Conservation (phyloP, 768 basidiomycete genomes). For the Lactarius sanguifluus region DNA sequence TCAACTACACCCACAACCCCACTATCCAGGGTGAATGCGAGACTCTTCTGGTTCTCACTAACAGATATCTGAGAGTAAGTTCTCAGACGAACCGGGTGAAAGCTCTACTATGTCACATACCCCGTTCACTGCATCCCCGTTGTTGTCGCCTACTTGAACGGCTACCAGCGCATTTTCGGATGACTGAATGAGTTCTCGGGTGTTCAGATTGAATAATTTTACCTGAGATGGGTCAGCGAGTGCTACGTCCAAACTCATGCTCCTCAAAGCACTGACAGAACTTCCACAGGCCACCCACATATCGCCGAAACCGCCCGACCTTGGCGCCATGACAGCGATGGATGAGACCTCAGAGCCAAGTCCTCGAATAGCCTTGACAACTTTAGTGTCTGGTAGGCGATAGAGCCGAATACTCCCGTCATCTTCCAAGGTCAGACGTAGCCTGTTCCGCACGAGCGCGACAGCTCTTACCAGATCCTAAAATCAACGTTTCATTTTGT, state of each 20-base stretch:
- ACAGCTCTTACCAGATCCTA: constrained; percentile 54
- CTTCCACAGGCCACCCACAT: constrained; percentile 69
- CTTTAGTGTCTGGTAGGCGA: constrained; percentile 20
- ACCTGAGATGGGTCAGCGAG: constrained; percentile 29
- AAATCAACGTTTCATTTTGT: constrained; percentile 50
- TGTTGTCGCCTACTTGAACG: constrained; percentile 50
- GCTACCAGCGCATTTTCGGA: constrained; percentile 47
- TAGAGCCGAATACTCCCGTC: constrained; percentile 30
- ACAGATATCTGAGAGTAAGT: constrained; percentile 60
- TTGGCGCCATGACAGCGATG: constrained; percentile 46
- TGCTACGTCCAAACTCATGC: constrained; percentile 6
- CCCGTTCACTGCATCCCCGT: constrained; percentile 67
- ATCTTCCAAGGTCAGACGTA: constrained; percentile 50
- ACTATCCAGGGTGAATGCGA: constrained; percentile 72
- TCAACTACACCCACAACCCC: constrained; percentile 69
- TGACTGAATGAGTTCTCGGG: constrained; percentile 53
- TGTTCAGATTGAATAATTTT: constrained; percentile 47
- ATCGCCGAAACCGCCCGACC: constrained; percentile 38
- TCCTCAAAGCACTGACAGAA: constrained; percentile 42
- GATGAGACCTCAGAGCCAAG: constrained; percentile 60
- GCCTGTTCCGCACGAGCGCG: neutral
- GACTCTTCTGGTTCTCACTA: constrained; percentile 48
- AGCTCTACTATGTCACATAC: constrained; percentile 41
- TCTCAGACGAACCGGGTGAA: constrained; percentile 30
- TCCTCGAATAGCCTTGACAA: constrained; percentile 27